These are phyloP conservation scores for Phytopythium oedochilum DNA, from an alignment of 352 stramenopile species.

Conservation along the genomic window DNA sequence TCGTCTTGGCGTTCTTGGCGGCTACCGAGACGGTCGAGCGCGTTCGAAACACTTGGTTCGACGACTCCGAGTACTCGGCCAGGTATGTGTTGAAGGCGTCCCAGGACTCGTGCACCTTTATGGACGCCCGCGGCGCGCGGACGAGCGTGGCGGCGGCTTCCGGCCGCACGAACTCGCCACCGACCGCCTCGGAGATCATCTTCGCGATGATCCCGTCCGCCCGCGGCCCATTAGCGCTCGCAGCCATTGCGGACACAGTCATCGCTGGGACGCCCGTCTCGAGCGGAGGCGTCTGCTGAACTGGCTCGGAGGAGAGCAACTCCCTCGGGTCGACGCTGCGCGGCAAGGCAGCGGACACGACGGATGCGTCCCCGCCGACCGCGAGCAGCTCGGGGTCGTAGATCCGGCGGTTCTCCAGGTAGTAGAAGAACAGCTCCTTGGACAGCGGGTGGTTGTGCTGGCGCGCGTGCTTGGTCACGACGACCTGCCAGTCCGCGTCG, in stretches of 20 bases:
- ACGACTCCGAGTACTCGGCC: conserved; percentile 47
- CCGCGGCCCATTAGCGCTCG: too few species aligned
- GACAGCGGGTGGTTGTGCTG: conserved; percentile 73
- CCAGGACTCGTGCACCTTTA: conserved; percentile 58
- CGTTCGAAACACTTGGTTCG: conserved; percentile 63
- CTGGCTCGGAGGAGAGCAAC: background rate
- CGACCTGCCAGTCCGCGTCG: conserved; percentile 50
- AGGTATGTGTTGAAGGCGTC: conserved; percentile 53
- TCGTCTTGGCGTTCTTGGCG: conserved; percentile 49
- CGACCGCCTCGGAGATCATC: background rate
- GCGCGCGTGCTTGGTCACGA: conserved; percentile 70
- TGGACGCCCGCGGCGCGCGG: conserved; percentile 20
- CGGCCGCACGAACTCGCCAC: background rate
- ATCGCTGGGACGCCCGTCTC: background rate
- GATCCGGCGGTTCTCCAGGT: conserved; percentile 73
- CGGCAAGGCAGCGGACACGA: background rate
- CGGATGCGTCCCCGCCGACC: conserved; percentile 12
- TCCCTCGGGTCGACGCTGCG: background rate
- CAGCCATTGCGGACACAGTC: background rate
- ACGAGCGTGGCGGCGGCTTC: background rate
- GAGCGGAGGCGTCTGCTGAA: background rate
- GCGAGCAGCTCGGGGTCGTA: conserved; percentile 67
- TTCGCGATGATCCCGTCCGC: background rate
- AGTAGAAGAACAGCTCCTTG: conserved; percentile 70
- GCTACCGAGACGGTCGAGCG: conserved; percentile 63